These are phyloP conservation scores for Nigrograna mackinnonii DNA, from an alignment of 2,329 filamentous ascomycete species.

Conservation along the genomic window DNA sequence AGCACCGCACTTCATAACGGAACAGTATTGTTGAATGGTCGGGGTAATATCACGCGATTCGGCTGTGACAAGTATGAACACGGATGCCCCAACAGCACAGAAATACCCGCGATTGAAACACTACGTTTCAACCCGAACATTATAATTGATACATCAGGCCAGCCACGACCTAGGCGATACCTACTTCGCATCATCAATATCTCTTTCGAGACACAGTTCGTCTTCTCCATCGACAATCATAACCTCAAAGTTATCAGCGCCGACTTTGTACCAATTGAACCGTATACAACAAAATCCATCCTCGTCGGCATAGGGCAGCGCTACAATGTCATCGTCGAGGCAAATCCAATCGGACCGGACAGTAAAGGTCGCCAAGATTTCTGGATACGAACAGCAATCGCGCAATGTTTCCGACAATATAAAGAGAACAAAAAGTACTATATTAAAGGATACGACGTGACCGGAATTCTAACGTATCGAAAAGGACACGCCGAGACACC, in stretches of 20 bases:
- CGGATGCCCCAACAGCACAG: neutral
- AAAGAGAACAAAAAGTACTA: constrained; percentile 6
- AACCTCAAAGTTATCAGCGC: constrained; percentile 35
- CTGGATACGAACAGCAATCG: constrained; percentile 40
- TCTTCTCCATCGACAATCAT: constrained; percentile 41
- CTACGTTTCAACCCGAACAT: too few species aligned
- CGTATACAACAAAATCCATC: constrained; percentile 32
- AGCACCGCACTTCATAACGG: too few species aligned
- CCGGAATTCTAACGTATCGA: constrained; percentile 10
- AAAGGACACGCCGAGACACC: neutral
- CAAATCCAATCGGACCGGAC: constrained; percentile 30
- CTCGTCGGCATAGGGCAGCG: constrained; percentile 37
- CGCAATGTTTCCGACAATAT: constrained; percentile 4
- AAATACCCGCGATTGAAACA: too few species aligned
- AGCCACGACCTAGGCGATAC: too few species aligned
- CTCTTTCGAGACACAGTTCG: constrained; percentile 9
- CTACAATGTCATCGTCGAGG: constrained; percentile 46
- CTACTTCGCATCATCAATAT: constrained; percentile 12
- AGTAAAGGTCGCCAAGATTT: constrained; percentile 32
- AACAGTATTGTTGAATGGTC: too few species aligned
- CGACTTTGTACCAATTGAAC: constrained; percentile 33
- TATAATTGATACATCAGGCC: too few species aligned
- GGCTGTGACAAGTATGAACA: neutral
- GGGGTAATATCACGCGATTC: too few species aligned
- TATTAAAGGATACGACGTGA: constrained; percentile 1